A percentile compares a stretch with the other conserved stretches of the same genome.
phyloP scores from a whole-genome alignment of 2,329 filamentous ascomycete species.

The Plectosphaerella cucumerina region DNA sequence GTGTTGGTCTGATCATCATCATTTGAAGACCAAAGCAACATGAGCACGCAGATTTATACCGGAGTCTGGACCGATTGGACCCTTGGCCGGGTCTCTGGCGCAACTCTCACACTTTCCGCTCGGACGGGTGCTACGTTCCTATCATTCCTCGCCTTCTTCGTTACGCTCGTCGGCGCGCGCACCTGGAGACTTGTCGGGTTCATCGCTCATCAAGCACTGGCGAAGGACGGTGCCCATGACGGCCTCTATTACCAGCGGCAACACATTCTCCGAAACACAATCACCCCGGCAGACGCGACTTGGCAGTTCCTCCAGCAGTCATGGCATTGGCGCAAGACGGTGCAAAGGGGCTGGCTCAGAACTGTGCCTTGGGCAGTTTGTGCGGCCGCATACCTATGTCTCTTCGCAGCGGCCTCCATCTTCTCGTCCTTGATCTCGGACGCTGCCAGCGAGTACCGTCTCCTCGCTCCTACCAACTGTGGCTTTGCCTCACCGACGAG shows the following conservation, averaged over 20 bases:
- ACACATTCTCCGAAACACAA: constrained; percentile 15
- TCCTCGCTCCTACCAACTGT: constrained; percentile 4
- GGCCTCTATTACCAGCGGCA: constrained; percentile 20
- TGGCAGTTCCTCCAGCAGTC: constrained; percentile 5
- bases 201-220: constrained; percentile 13
- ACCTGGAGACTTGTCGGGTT: constrained; percentile 18
- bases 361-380: constrained; percentile 3
- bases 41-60: constrained; percentile 12
- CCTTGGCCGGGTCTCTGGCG: constrained; percentile 20
- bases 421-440: constrained; percentile 5
- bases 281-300: constrained; percentile 3
- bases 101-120: constrained; percentile 24
- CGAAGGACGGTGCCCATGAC: constrained; percentile 12
- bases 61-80: constrained; percentile 29
- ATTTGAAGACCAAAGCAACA: neutral
- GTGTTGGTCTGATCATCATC: neutral
- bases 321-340: constrained; percentile 10
- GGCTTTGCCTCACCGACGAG: neutral
- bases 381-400: neutral
- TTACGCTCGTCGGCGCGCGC: constrained; percentile 15
- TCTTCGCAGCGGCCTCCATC: constrained; percentile 6
- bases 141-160: constrained; percentile 27
- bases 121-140: constrained; percentile 24
- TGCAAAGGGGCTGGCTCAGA: neutral
- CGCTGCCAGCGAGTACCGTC: constrained; percentile 4